These are phyloP conservation scores for Gnomoniopsis smithogilvyi DNA, from an alignment of 2,329 filamentous ascomycete species.

Conservation along the genomic window DNA sequence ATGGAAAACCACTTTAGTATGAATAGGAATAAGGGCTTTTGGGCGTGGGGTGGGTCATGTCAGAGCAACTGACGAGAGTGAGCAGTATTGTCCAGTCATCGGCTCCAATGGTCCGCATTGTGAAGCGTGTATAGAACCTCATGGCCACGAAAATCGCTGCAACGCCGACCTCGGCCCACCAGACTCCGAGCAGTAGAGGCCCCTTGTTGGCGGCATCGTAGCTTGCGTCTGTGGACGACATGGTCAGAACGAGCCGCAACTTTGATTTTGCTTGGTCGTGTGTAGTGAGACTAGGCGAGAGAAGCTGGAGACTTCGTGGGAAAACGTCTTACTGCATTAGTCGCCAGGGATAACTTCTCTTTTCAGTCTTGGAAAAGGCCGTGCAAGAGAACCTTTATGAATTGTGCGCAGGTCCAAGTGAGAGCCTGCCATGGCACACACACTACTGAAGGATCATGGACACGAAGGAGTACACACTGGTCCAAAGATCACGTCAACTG, in stretches of 20 bases:
- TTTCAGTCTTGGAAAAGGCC: not conserved
- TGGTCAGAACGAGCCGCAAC: not conserved
- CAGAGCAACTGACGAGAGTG: not conserved
- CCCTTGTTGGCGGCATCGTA: not conserved
- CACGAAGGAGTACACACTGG: not conserved
- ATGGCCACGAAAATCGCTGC: not conserved
- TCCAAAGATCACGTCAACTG: not conserved
- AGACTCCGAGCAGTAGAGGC: not conserved
- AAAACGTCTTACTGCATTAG: not conserved
- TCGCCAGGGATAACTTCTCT: not conserved
- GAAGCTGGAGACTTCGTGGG: not conserved
- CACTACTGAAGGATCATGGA: not conserved
- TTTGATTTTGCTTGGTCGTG: not conserved
- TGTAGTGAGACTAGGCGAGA: not conserved
- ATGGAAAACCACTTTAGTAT: not conserved
- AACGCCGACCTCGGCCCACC: not conserved
- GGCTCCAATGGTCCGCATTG: not conserved
- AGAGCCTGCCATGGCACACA: not conserved
- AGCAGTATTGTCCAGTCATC: slow-evolving; percentile 2
- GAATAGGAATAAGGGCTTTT: not conserved
- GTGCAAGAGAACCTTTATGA: not conserved
- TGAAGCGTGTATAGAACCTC: not conserved
- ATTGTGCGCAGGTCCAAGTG: not conserved
- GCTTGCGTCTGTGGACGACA: not conserved
- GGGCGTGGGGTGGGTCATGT: no score